Percentiles rank a stretch among this genome's conserved stretches.
phyloP scores from a whole-genome alignment of 2,329 filamentous ascomycete species.

The Stromatinia cepivora region DNA sequence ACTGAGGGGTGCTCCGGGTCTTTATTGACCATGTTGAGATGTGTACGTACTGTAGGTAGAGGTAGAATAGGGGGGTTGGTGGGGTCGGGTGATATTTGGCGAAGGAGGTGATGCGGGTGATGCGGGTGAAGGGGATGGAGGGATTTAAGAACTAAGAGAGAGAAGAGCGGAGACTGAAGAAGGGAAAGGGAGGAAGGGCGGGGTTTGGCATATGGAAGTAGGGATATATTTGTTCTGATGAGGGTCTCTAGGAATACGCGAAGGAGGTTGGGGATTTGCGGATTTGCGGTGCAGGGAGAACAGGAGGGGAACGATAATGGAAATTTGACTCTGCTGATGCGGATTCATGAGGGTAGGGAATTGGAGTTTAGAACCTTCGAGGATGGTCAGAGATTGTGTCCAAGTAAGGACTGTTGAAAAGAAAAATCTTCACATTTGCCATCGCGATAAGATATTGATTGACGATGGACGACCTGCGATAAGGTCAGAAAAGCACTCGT shows the following conservation, averaged over 20 bases:
- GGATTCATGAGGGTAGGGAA: constrained; percentile 51
- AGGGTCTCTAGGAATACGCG: constrained; percentile 40
- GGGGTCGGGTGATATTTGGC: constrained; percentile 65
- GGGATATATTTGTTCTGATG: constrained; percentile 51
- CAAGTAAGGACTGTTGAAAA: not conserved
- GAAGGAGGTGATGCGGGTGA: constrained; percentile 39
- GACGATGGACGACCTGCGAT: not conserved
- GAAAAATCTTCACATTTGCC: not conserved
- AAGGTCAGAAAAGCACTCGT: not conserved
- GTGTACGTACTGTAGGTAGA: constrained; percentile 43
- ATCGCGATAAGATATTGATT: not conserved
- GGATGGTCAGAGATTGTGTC: not conserved
- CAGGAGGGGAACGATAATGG: constrained; percentile 41
- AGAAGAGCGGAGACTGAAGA: constrained; percentile 43
- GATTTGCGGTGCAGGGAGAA: constrained; percentile 42
- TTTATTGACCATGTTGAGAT: constrained; percentile 67
- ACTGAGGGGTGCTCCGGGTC: constrained; percentile 83
- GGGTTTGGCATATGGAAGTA: constrained; percentile 50
- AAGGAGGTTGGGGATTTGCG: constrained; percentile 32
- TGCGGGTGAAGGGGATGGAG: constrained; percentile 23
- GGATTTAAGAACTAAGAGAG: constrained; percentile 38
- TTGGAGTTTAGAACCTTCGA: constrained; percentile 36
- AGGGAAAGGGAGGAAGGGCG: constrained; percentile 30
- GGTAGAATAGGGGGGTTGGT: constrained; percentile 79
- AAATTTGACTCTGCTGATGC: not conserved